Conservation (phyloP, 306 rosid species). For the Fagus crenata region DNA sequence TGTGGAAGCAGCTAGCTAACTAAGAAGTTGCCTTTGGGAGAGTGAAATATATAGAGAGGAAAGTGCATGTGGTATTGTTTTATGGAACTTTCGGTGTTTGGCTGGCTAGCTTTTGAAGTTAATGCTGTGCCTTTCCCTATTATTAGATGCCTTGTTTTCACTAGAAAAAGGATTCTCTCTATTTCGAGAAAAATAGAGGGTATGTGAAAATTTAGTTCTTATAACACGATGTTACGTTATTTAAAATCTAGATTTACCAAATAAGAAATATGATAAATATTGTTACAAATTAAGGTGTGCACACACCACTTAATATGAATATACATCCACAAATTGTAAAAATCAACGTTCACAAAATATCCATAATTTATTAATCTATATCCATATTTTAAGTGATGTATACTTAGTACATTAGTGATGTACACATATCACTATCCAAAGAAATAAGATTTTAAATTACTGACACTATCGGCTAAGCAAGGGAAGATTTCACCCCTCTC, state of each 20-base stretch:
- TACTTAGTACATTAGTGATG: no score
- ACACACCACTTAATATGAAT: no score
- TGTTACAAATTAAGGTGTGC: no score
- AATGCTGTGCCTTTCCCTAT: background rate
- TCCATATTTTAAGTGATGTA: no score
- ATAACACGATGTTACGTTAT: background rate
- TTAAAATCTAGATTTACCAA: background rate
- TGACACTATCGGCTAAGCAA: background rate
- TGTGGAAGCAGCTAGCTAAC: conserved; percentile 8
- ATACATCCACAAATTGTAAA: no score
- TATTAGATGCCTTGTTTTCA: conserved; percentile 8
- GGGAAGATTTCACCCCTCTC: background rate
- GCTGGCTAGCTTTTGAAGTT: conserved; percentile 16
- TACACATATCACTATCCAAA: no score
- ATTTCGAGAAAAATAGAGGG: background rate
- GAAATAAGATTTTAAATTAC: no score
- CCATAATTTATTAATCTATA: no score
- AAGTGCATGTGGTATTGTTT: background rate
- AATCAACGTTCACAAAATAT: no score
- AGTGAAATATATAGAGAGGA: conserved; percentile 24
- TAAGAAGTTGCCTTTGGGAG: conserved; percentile 5
- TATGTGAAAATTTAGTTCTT: no score
- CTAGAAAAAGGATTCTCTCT: background rate
- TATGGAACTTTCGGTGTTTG: conserved; percentile 15
- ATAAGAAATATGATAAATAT: no score